A percentile compares a stretch with the other conserved stretches of the same genome.
These are phyloP conservation scores for Aspergillus arachidicola DNA, from an alignment of 2,329 filamentous ascomycete genomes.

Conservation along the genomic window DNA sequence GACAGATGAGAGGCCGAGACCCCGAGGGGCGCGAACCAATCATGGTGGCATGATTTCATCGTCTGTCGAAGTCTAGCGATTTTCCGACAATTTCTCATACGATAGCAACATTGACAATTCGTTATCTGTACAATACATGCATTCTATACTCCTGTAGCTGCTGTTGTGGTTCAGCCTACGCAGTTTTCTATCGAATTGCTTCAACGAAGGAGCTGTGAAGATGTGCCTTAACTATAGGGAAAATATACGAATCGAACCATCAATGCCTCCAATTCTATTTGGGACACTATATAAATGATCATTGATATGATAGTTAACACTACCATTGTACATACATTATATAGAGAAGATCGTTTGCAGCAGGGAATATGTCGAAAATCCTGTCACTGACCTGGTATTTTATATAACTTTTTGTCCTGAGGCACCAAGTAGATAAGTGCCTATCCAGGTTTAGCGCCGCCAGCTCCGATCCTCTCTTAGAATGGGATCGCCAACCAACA, in stretches of 20 bases:
- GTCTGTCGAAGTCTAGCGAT: background rate
- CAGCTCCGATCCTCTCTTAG: conserved; percentile 16
- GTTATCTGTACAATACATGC: background rate
- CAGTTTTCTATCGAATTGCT: background rate
- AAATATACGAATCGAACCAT: background rate
- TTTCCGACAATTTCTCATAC: background rate
- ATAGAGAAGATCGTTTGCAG: background rate
- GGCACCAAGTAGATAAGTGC: conserved; percentile 4
- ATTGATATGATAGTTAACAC: background rate
- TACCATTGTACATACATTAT: background rate
- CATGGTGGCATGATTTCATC: conserved; percentile 21
- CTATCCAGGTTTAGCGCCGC: conserved; percentile 10
- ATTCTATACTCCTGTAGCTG: no score
- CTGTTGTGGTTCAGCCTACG: background rate
- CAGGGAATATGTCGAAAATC: background rate
- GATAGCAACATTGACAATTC: background rate
- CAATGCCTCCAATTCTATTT: background rate
- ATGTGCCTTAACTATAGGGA: background rate
- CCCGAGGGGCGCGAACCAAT: conserved; percentile 20
- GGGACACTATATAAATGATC: background rate
- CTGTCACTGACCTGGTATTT: background rate
- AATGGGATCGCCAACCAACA: background rate
- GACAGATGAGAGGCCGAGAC: conserved; percentile 17
- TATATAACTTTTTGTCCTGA: background rate
- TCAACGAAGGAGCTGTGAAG: background rate